Evolutionary conservation across 495 filamentous ascomycete genomes (phyloP).

Genomic region (Penicillium maclennaniae): DNA sequence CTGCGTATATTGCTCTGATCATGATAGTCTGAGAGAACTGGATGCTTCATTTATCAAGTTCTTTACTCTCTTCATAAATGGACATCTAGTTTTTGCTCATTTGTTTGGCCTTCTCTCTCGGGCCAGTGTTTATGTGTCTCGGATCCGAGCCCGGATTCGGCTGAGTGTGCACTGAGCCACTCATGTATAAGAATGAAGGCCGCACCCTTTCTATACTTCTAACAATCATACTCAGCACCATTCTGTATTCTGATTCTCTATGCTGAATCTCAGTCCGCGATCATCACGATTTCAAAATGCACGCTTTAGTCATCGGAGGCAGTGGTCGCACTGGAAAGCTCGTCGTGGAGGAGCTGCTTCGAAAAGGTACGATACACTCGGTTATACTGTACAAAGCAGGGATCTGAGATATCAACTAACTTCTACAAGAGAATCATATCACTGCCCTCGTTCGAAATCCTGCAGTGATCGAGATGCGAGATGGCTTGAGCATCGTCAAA

Average conservation of each 20-base stretch:
- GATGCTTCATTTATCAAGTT: too few species aligned
- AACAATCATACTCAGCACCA: too few species aligned
- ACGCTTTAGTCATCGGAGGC: conserved; percentile 40
- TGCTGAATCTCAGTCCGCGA: too few species aligned
- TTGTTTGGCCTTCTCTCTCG: too few species aligned
- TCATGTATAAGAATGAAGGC: too few species aligned
- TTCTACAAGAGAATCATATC: conserved; percentile 13
- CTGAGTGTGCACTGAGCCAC: too few species aligned
- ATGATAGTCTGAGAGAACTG: conserved; percentile 13
- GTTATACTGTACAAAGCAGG: background rate
- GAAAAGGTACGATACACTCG: conserved; percentile 7
- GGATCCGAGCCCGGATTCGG: too few species aligned
- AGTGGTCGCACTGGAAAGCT: conserved; percentile 42
- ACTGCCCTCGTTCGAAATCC: conserved; percentile 23
- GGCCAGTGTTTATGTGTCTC: too few species aligned
- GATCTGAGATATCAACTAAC: background rate
- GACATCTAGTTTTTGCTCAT: too few species aligned
- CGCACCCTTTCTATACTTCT: too few species aligned
- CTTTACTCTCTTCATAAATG: too few species aligned
- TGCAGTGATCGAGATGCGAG: conserved; percentile 3
- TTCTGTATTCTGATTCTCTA: too few species aligned
- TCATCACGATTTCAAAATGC: conserved; percentile 23
- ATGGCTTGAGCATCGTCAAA: conserved; percentile 19
- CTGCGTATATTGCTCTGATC: conserved; percentile 21
- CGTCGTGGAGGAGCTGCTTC: conserved; percentile 33